These are phyloP conservation scores for Aquanectria penicillioides DNA, from an alignment of 2,329 filamentous ascomycete species.

Conservation along the genomic window DNA sequence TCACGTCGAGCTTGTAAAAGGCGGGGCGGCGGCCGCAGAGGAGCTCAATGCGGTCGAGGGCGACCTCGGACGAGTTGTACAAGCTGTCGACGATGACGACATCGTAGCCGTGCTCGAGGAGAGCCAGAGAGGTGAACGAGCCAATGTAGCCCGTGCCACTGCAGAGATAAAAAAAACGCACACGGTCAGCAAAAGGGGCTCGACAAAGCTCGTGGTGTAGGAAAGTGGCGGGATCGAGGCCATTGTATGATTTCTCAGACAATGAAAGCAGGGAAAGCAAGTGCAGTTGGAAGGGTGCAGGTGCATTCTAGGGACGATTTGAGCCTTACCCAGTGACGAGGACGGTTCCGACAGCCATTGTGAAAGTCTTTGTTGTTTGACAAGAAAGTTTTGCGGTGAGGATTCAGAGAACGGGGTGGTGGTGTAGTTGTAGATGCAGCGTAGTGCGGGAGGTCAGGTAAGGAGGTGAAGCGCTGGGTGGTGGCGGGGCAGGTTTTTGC, in stretches of 20 bases:
- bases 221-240: background rate
- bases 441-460: slow-evolving; percentile 7
- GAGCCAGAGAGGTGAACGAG: slow-evolving; percentile 92
- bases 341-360: slow-evolving; percentile 87
- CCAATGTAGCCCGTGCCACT: slow-evolving; percentile 99
- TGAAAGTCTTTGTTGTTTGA: slow-evolving; percentile 36
- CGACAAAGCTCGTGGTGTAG: background rate
- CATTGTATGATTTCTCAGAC: slow-evolving; percentile 20
- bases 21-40: slow-evolving; percentile 87
- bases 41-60: slow-evolving; percentile 93
- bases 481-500: slow-evolving; percentile 13
- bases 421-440: slow-evolving; percentile 12
- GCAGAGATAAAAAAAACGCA: slow-evolving; percentile 30
- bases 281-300: background rate
- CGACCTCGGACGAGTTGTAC: slow-evolving; percentile 95
- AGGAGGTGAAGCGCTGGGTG: background rate
- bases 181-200: slow-evolving; percentile 34
- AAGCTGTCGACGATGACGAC: slow-evolving; percentile 96
- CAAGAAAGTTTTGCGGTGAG: slow-evolving; percentile 33
- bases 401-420: slow-evolving; percentile 8
- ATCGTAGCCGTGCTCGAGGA: slow-evolving; percentile 94
- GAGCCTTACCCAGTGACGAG: slow-evolving; percentile 83
- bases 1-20: slow-evolving; percentile 90
- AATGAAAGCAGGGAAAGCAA: too few relatives aligned
- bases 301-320: slow-evolving; percentile 24